Evolutionary conservation across 2,329 filamentous ascomycete species (phyloP).

Genomic region (Botrytis fabae): DNA sequence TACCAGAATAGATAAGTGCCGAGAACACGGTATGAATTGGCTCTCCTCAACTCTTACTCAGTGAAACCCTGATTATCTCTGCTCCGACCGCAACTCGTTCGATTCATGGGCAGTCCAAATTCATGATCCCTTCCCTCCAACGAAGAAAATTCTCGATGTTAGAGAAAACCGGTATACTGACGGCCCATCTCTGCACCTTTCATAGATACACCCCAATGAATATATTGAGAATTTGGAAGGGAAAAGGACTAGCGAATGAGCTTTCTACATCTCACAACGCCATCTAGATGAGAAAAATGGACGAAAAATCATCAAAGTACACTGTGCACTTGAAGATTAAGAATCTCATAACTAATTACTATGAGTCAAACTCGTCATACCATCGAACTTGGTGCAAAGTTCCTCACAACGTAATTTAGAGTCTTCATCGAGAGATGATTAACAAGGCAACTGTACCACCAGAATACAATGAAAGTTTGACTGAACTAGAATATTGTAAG

Average conservation of each 20-base stretch:
- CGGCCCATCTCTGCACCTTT: not conserved
- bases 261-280: not conserved
- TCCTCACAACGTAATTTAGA: not conserved
- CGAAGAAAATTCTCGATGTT: not conserved
- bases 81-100: not conserved
- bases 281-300: not conserved
- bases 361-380: not conserved
- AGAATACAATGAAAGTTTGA: not conserved
- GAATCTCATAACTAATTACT: not conserved
- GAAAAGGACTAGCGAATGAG: not conserved
- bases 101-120: not conserved
- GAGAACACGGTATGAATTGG: not conserved
- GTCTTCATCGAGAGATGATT: not conserved
- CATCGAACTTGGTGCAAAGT: not conserved
- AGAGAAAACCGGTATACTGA: not conserved
- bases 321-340: not conserved
- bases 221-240: not conserved
- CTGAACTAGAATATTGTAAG: not conserved
- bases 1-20: not conserved
- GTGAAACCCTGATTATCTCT: not conserved
- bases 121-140: not conserved
- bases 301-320: not conserved
- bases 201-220: not conserved
- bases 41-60: not conserved
- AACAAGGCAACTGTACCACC: not conserved